Percentiles rank a stretch among this genome's conserved stretches.
Evolutionary conservation across 2,329 filamentous ascomycete species (phyloP).

Genomic region (Microdochium bolleyi): DNA sequence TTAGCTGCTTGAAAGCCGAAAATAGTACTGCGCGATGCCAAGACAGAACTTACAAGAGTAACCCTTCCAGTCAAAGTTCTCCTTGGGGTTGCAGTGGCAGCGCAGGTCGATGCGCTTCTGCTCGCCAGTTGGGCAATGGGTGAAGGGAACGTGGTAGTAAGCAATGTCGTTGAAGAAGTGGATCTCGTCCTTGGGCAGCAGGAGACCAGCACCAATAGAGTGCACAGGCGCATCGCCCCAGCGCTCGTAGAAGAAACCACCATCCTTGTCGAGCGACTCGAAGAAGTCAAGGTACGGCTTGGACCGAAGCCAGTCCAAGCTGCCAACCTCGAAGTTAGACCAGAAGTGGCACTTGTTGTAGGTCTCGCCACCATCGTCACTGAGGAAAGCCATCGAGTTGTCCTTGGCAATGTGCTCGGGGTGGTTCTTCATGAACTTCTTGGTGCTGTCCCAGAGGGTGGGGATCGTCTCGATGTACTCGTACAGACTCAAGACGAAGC

Average conservation of each 20-base stretch:
- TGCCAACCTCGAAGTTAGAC: constrained; percentile 98
- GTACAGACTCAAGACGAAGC: constrained; percentile 89
- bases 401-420: constrained; percentile 79
- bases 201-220: constrained; percentile 84
- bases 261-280: constrained; percentile 75
- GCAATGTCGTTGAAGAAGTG: constrained; percentile 99
- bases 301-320: constrained; percentile 86
- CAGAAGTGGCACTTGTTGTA: constrained; percentile 99
- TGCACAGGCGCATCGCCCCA: constrained; percentile 98
- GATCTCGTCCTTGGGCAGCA: constrained; percentile 87
- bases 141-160: constrained; percentile 97
- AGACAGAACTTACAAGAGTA: constrained; percentile 75
- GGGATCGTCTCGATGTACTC: constrained; percentile 96
- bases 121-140: constrained; percentile 91
- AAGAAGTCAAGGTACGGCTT: constrained; percentile 89
- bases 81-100: constrained; percentile 89
- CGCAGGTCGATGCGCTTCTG: constrained; percentile 75
- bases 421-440: constrained; percentile 86
- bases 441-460: constrained; percentile 89
- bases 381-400: constrained; percentile 87
- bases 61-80: constrained; percentile 99
- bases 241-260: constrained; percentile 97
- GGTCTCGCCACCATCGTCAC: constrained; percentile 80
- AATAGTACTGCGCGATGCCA: background rate
- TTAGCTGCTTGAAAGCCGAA: constrained; percentile 9